Evolutionary conservation across 2,329 filamentous ascomycete genomes (phyloP), one percentile per base, ranked within the genome.

Genomic region (Madurella fahalii): DNA sequence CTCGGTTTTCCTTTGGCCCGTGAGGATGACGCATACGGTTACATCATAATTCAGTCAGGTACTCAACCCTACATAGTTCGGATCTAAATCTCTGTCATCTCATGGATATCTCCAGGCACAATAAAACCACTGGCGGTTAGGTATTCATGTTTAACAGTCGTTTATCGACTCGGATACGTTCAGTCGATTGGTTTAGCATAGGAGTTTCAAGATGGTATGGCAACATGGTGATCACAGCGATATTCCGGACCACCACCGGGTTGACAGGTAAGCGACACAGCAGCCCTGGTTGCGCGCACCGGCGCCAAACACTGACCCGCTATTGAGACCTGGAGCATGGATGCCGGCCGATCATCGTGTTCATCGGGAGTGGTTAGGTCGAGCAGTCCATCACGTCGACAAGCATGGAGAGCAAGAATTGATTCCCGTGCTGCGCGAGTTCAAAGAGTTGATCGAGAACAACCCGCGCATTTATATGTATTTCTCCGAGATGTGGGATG

Each of bases 401-500:
- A 68, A 72, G 15, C 69, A 79, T 53, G 69, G 72, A 8, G 64
- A 69, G 4, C 69, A 77, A 60, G 67, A 77, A 2, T 72, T 89
- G 0, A 75, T 79, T 12, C 84, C 84, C 0, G 83, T 83, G 0
- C 68, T 89, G 0, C 63, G 77, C 58, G 85, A 88, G 59, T 87
- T 90, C 71, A 76, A 83, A 64, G 67, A 79, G 1, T 71, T 89
- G 20, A 89, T 90, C 58, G 85, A 89, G 66, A 68, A 68, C 30
- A 83, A 83, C 59, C 72, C 84, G 1, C 77, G 83, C 18, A 72
- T 89, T 25, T 85, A 82, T 72, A 84, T 89, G 77, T 81, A 84
- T 66, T 82, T 87, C 64, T 72, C 73, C 20, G 73, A 78, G 58
- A 89, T 89, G 86, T 89, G 86, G 69, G 74, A 80, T 31, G 82